Evolutionary conservation across 139 green algal genomes (phyloP), one percentile per base, ranked within the genome.

Genomic region (Edaphochlamys debaryana): DNA sequence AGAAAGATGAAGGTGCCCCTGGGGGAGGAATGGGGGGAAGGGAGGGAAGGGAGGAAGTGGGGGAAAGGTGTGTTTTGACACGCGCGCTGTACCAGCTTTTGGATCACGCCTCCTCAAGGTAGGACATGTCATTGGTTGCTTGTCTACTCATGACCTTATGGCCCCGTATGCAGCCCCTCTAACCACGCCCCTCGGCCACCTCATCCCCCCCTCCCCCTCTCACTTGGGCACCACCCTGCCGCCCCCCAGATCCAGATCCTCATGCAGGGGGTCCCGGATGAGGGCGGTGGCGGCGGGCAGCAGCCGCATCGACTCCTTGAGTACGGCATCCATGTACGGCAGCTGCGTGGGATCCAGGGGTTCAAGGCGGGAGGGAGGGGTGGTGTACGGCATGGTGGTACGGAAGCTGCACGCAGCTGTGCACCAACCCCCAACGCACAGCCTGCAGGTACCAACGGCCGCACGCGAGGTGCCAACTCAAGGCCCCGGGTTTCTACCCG

Each of bases 251-350:
- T 72, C 42, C 37, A 82, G 36, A 23, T 73, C 62, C 37, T 48
- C 34, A n/a, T n/a, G n/a, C 20, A 17, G n/a, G 23, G 32, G 23
- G 8, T 82, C 29, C 4, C 76, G 76, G 34, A 52, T 23, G 37
- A 74, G n/a, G 6, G 58, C 29, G 34, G 62, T 23, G 30, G 20
- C 80, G 9, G 41, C 34, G 5, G 89, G 89, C 66, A 86, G 86
- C 70, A 91, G 76, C 54, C 89, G 75, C 80, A 91, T 85, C 5
- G 67, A 50, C 86, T 92, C 86, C 36, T 88, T 67, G 1, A 92
- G 20, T 1, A 87, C 84, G 1, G 80, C 82, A 17, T 72, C 80
- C 5, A 36, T 36, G 80, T 86, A 86, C 7, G 69, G 69, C 66
- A 86, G 37, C 78, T 84, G 64, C 37, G n/a, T 0, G 30, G 25